Percentiles rank a stretch among this genome's conserved stretches.
phyloP scores from a whole-genome alignment of 352 stramenopile species.

The Phytophthora citricola region DNA sequence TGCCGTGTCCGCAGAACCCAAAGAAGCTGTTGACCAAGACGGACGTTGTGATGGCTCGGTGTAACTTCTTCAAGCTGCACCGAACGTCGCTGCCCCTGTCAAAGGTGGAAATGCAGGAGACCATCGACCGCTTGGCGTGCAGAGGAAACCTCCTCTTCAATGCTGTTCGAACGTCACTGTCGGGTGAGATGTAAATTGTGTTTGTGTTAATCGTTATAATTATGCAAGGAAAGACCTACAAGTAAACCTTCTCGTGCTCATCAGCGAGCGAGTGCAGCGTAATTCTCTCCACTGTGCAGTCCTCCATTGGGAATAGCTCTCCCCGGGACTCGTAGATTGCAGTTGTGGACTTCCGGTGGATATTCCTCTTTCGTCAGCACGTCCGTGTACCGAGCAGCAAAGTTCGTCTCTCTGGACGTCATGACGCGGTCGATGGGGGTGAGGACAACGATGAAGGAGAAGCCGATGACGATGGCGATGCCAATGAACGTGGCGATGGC shows the following conservation, averaged over 20 bases:
- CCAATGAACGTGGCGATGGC: constrained; percentile 52
- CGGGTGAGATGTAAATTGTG: not conserved
- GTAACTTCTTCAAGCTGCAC: constrained; percentile 47
- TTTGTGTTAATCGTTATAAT: not conserved
- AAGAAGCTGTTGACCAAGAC: constrained; percentile 27
- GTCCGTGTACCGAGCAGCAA: constrained; percentile 38
- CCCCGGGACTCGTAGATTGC: constrained; percentile 31
- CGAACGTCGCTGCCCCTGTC: constrained; percentile 34
- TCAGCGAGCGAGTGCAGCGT: constrained; percentile 31
- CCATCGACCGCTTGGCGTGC: constrained; percentile 32
- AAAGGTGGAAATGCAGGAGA: constrained; percentile 33
- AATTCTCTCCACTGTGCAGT: constrained; percentile 53
- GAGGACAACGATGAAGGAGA: constrained; percentile 34
- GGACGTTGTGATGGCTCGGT: constrained; percentile 44
- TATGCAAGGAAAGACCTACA: constrained; percentile 12
- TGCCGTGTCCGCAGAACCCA: constrained; percentile 9
- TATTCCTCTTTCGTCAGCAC: constrained; percentile 52
- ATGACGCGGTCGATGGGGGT: constrained; percentile 44
- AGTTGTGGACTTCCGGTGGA: constrained; percentile 42
- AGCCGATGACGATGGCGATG: constrained; percentile 39
- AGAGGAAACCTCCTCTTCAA: constrained; percentile 35
- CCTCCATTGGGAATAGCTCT: constrained; percentile 41
- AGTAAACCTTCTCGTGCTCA: constrained; percentile 22
- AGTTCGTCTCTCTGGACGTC: constrained; percentile 33
- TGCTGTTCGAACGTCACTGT: constrained; percentile 23